Conservation (phyloP, 305 asterid species). For the Coffea humblotiana region DNA sequence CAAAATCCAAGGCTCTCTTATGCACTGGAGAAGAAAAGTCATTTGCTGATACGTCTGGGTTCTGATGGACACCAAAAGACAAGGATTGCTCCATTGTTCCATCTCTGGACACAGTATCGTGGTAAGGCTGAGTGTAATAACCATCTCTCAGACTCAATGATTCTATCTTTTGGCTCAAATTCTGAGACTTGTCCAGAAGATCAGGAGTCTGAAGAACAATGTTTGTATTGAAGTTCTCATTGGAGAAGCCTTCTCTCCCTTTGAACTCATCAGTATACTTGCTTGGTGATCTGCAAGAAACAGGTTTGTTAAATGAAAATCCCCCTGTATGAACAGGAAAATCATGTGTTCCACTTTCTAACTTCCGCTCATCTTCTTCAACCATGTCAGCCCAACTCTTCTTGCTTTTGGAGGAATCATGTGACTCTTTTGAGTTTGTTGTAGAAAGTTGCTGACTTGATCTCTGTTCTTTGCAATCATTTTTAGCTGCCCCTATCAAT, state of each 20-base stretch:
- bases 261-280: conserved; percentile 16
- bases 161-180: conserved; percentile 31
- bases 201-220: conserved; percentile 40
- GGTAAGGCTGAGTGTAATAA: conserved; percentile 69
- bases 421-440: conserved; percentile 8
- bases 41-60: conserved; percentile 6
- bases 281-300: conserved; percentile 19
- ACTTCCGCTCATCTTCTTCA: conserved; percentile 67
- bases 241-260: conserved; percentile 24
- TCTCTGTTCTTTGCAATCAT: conserved; percentile 13
- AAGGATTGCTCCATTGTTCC: conserved; percentile 41
- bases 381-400: conserved; percentile 96
- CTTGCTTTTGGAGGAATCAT: conserved; percentile 19
- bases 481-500: conserved; percentile 12
- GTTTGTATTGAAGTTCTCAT: conserved; percentile 62
- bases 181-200: conserved; percentile 27
- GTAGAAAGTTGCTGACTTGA: conserved; percentile 10
- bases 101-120: conserved; percentile 16
- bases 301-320: no score
- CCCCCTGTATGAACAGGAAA: neutral
- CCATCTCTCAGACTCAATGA: conserved; percentile 46
- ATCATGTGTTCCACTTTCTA: conserved; percentile 25
- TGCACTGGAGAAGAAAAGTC: conserved; percentile 30
- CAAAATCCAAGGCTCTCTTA: conserved; percentile 35
- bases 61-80: conserved; percentile 41